A percentile compares a stretch with the other conserved stretches of the same genome.
Conservation (phyloP, 495 filamentous ascomycete species). For the Thermochaetoides thermophila region DNA sequence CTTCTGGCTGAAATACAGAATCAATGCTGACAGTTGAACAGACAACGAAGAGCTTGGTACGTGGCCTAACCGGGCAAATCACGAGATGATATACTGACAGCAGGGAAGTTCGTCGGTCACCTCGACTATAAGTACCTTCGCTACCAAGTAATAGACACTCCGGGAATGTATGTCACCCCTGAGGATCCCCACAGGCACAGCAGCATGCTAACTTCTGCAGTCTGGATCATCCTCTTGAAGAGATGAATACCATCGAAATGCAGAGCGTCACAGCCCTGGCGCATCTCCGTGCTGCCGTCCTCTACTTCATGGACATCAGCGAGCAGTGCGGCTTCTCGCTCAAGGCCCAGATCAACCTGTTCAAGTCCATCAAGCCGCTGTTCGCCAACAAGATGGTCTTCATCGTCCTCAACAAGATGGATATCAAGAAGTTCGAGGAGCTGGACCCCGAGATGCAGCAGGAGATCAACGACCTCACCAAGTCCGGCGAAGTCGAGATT, state of each 20-base stretch:
- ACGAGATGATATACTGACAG: constrained; percentile 34
- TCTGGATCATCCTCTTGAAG: constrained; percentile 90
- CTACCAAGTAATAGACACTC: constrained; percentile 56
- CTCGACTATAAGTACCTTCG: constrained; percentile 84
- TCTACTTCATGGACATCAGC: constrained; percentile 94
- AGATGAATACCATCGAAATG: constrained; percentile 99
- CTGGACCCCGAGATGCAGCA: constrained; percentile 67
- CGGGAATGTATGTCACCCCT: constrained; percentile 46
- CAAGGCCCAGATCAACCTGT: constrained; percentile 76
- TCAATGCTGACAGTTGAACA: constrained; percentile 5
- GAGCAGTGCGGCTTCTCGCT: constrained; percentile 97
- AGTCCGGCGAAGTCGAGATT: constrained; percentile 76
- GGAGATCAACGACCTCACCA: constrained; percentile 63
- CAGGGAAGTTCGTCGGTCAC: constrained; percentile 92
- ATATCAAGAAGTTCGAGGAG: constrained; percentile 76
- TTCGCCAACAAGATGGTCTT: constrained; percentile 97
- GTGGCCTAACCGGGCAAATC: neutral
- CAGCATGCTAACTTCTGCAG: constrained; percentile 5
- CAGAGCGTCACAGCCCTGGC: constrained; percentile 92
- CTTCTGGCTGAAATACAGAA: no score
- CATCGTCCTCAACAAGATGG: constrained; percentile 95
- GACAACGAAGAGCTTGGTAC: constrained; percentile 74
- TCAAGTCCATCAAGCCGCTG: constrained; percentile 87
- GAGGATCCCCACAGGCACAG: neutral
- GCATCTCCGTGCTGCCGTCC: constrained; percentile 80